Percentiles rank a stretch among this genome's conserved stretches.
Evolutionary conservation across 345 rosid species (phyloP).

Genomic region (Citrus unshiu): DNA sequence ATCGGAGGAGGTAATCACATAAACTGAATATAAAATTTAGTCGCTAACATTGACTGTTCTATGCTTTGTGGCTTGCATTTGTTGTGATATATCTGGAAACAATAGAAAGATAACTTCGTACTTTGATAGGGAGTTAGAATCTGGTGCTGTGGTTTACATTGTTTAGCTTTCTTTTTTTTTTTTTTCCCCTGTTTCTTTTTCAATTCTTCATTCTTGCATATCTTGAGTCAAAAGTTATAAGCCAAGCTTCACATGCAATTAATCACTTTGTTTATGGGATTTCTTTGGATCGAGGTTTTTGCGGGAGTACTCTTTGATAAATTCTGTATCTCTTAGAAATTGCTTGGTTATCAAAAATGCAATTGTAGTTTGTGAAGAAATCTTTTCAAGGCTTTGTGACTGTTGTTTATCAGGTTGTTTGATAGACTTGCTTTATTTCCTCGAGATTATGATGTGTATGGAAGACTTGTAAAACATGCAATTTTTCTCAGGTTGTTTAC

Average conservation of each 20-base stretch:
- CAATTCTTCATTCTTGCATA: background rate
- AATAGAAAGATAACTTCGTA: background rate
- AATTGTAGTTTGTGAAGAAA: background rate
- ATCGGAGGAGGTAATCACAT: background rate
- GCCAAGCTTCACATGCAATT: background rate
- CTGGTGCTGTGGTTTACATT: background rate
- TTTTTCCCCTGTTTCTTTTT: background rate
- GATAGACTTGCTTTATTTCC: background rate
- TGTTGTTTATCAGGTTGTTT: background rate
- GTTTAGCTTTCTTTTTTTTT: too few species aligned
- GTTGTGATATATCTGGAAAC: background rate
- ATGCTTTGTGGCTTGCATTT: background rate
- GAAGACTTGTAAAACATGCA: background rate
- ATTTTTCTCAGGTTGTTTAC: background rate
- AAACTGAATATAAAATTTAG: background rate
- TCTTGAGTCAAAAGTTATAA: background rate
- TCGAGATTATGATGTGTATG: background rate
- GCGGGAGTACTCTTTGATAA: background rate
- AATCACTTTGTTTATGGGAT: background rate
- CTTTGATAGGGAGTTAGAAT: conserved; percentile 4
- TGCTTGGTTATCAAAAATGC: background rate
- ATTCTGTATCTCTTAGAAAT: background rate
- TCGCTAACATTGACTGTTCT: background rate
- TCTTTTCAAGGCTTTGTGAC: background rate
- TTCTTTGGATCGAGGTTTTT: background rate